These are phyloP conservation scores for Ceratobasidium theobromae DNA, from an alignment of 1,284 basidiomycete species.

Conservation along the genomic window DNA sequence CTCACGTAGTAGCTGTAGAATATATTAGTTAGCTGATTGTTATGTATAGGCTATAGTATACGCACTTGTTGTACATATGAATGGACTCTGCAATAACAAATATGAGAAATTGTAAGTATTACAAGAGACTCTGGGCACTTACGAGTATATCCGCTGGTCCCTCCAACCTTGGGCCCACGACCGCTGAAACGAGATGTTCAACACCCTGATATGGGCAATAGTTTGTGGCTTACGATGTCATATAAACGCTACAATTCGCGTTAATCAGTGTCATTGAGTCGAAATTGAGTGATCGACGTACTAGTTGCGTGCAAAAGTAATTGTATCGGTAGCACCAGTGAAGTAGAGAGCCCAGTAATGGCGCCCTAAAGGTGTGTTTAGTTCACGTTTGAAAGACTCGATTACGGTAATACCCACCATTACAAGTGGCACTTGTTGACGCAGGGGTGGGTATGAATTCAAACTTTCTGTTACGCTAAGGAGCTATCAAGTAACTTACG, in stretches of 20 bases:
- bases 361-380: background rate
- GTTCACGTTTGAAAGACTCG: background rate
- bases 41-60: background rate
- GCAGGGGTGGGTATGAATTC: background rate
- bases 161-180: conserved; percentile 29
- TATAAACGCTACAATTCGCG: background rate
- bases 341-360: conserved; percentile 28
- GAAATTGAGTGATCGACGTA: background rate
- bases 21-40: background rate
- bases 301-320: conserved; percentile 32
- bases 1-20: conserved; percentile 19
- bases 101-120: too few relatives aligned
- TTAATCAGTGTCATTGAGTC: background rate
- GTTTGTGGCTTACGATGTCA: conserved; percentile 11
- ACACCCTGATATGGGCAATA: background rate
- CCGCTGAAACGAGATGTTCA: background rate
- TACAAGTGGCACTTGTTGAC: conserved; percentile 15
- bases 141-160: conserved; percentile 29
- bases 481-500: conserved; percentile 4
- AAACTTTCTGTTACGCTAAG: too few relatives aligned
- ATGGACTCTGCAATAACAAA: background rate
- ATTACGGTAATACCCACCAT: background rate
- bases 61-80: conserved; percentile 32
- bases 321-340: conserved; percentile 25
- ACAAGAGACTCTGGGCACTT: background rate